Conservation (phyloP, 345 rosid species). For the Fremontodendron californicum region DNA sequence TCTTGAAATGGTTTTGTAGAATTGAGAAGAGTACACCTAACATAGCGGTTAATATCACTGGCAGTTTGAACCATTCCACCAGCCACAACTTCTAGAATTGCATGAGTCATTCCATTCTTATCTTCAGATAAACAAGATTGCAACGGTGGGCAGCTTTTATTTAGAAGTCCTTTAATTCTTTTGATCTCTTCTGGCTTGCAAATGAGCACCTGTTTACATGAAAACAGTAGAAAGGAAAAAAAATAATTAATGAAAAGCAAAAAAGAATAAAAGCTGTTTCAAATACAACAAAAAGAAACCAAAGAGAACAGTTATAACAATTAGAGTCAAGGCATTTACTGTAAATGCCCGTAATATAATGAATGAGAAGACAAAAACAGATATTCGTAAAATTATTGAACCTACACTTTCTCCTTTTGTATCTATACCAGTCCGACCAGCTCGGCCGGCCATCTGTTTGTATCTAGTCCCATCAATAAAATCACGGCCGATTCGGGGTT, state of each 20-base stretch:
- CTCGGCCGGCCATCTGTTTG: constrained; percentile 99
- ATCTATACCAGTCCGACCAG: constrained; percentile 98
- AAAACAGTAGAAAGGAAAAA: constrained; percentile 4
- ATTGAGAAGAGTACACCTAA: constrained; percentile 94
- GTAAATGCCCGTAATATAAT: not conserved
- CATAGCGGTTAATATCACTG: constrained; percentile 86
- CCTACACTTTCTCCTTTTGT: constrained; percentile 98
- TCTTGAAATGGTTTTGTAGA: constrained; percentile 88
- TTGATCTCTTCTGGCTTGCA: constrained; percentile 86
- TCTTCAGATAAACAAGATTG: constrained; percentile 96
- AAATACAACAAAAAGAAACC: not conserved
- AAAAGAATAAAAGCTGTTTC: not conserved
- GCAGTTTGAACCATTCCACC: constrained; percentile 97
- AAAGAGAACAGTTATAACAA: not conserved
- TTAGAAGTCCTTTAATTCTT: constrained; percentile 72
- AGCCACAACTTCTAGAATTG: constrained; percentile 97
- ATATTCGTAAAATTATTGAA: constrained; percentile 12
- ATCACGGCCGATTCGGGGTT: constrained; percentile 94
- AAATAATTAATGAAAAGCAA: not conserved
- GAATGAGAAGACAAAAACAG: constrained; percentile 2
- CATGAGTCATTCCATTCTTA: constrained; percentile 99
- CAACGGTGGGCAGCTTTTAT: constrained; percentile 80
- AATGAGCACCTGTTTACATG: constrained; percentile 60
- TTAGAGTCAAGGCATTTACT: not conserved
- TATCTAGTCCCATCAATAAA: constrained; percentile 96